Evolutionary conservation across 768 basidiomycete species (phyloP).

Genomic region (Suillus sp.): DNA sequence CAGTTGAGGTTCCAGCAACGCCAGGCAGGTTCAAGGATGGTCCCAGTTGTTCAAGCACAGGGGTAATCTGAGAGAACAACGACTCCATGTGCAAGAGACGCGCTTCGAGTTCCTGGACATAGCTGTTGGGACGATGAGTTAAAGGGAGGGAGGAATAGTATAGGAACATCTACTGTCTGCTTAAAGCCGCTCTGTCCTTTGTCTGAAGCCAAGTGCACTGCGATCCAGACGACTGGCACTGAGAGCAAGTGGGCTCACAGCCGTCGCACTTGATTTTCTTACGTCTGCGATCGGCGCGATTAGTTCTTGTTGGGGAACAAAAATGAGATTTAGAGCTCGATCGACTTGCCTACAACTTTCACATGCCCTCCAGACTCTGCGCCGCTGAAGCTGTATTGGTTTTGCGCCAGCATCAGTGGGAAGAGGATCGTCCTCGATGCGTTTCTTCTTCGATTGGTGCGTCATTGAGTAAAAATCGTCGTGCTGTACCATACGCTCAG

Average conservation of each 20-base stretch:
- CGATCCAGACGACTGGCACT: conserved; percentile 72
- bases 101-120: conserved; percentile 90
- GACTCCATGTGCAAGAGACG: conserved; percentile 87
- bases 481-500: conserved; percentile 32
- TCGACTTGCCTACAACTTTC: conserved; percentile 78
- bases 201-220: conserved; percentile 90
- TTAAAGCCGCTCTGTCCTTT: conserved; percentile 86
- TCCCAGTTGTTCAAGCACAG: conserved; percentile 73
- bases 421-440: conserved; percentile 55
- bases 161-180: conserved; percentile 70
- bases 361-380: conserved; percentile 86
- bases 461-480: conserved; percentile 52
- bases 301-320: conserved; percentile 19
- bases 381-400: conserved; percentile 75
- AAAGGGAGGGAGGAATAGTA: conserved; percentile 12
- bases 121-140: conserved; percentile 47
- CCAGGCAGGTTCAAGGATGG: conserved; percentile 50
- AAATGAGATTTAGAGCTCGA: conserved; percentile 15
- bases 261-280: conserved; percentile 97
- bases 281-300: conserved; percentile 49
- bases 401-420: conserved; percentile 61
- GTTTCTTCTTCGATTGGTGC: conserved; percentile 77
- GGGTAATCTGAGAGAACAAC: conserved; percentile 80
- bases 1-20: conserved; percentile 32
- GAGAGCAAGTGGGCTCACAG: conserved; percentile 81